A percentile compares a stretch with the other conserved stretches of the same genome.
phyloP scores from a whole-genome alignment of 1,139 yeast genomes.

The Diutina sp. region DNA sequence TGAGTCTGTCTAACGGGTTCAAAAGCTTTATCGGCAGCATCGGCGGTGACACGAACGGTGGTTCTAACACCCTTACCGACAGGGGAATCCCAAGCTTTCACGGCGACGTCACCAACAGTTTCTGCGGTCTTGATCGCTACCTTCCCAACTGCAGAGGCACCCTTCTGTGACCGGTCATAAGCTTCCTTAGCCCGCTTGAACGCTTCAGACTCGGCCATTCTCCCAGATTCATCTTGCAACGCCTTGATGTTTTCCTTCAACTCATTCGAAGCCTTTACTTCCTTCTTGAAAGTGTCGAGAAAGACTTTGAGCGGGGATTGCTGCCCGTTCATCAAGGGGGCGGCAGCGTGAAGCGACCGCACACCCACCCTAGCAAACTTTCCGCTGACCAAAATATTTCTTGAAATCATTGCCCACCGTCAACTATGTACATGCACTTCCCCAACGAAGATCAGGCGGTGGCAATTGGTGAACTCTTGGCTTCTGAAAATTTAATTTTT shows the following conservation, averaged over 20 bases:
- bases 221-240: slow-evolving; percentile 90
- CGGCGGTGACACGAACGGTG: slow-evolving; percentile 71
- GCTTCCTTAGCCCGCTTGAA: slow-evolving; percentile 92
- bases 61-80: slow-evolving; percentile 80
- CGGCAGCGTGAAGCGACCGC: neutral
- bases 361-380: neutral
- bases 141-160: slow-evolving; percentile 72
- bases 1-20: slow-evolving; percentile 92
- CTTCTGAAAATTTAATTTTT: neutral
- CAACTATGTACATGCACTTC: slow-evolving; percentile 1
- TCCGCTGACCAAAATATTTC: neutral
- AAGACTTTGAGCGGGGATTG: slow-evolving; percentile 85
- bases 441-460: neutral
- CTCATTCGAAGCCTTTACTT: slow-evolving; percentile 84
- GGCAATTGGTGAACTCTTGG: neutral
- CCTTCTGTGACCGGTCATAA: slow-evolving; percentile 71
- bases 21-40: slow-evolving; percentile 70
- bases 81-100: slow-evolving; percentile 93
- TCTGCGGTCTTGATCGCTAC: slow-evolving; percentile 87
- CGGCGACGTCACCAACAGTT: slow-evolving; percentile 81
- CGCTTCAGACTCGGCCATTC: slow-evolving; percentile 89
- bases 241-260: slow-evolving; percentile 90
- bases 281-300: slow-evolving; percentile 80
- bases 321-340: neutral
- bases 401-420: slow-evolving; percentile 1